These are phyloP conservation scores for Trichosporon sp. DNA, from an alignment of 1,284 basidiomycete species.

Conservation along the genomic window DNA sequence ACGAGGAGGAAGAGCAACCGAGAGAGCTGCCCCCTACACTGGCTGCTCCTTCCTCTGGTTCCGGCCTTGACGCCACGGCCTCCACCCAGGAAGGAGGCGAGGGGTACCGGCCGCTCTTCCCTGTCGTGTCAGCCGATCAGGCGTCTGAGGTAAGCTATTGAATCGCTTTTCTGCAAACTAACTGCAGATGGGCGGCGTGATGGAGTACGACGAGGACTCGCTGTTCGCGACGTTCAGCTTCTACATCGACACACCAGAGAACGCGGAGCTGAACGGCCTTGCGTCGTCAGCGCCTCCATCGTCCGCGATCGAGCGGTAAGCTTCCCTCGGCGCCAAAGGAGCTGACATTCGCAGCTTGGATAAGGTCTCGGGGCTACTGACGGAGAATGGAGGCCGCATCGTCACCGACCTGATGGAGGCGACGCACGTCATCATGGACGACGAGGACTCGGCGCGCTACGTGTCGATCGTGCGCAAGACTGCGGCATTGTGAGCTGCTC, in stretches of 20 bases:
- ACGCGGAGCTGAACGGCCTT: conserved; percentile 65
- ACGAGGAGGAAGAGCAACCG: conserved; percentile 28
- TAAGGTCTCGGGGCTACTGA: conserved; percentile 56
- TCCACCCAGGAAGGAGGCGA: conserved; percentile 40
- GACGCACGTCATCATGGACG: conserved; percentile 76
- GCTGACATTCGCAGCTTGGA: conserved; percentile 55
- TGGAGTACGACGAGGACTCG: conserved; percentile 67
- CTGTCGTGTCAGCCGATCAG: conserved; percentile 22
- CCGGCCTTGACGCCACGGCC: not conserved
- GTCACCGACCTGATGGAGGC: conserved; percentile 61
- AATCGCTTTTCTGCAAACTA: conserved; percentile 1
- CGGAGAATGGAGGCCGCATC: conserved; percentile 65
- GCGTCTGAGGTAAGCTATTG: conserved; percentile 31
- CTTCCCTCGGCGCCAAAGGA: too few species aligned
- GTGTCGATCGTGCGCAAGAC: conserved; percentile 65
- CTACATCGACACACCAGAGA: conserved; percentile 75
- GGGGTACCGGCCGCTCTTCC: conserved; percentile 52
- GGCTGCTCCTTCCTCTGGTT: not conserved
- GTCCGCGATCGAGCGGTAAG: conserved; percentile 55
- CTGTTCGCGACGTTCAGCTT: conserved; percentile 74
- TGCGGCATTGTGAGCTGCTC: conserved; percentile 58
- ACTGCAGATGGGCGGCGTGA: conserved; percentile 63
- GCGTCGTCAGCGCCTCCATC: conserved; percentile 52
- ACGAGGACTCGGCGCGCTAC: conserved; percentile 54
- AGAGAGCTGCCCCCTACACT: not conserved